Evolutionary conservation across 306 rosid species (phyloP).

Genomic region (Delonix regia): DNA sequence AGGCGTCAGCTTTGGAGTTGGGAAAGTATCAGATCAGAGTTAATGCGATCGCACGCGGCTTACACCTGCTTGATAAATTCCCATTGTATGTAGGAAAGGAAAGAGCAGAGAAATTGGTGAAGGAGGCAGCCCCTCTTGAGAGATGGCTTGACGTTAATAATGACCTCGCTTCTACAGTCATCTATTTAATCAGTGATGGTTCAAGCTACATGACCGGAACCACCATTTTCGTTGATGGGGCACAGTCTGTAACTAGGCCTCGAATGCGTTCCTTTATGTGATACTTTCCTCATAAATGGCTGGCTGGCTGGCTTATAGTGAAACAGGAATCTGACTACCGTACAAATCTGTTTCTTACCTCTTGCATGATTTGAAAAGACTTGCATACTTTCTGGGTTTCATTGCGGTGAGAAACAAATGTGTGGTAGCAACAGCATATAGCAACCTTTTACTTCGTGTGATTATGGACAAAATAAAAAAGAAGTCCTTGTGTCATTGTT

Average conservation of each 20-base stretch:
- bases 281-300: constrained; percentile 18
- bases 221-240: constrained; percentile 89
- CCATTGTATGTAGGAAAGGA: constrained; percentile 59
- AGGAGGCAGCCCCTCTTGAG: constrained; percentile 50
- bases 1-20: constrained; percentile 19
- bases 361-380: not conserved
- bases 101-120: constrained; percentile 34
- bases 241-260: constrained; percentile 82
- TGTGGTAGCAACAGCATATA: not conserved
- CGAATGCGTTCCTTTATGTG: constrained; percentile 89
- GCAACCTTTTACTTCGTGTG: not conserved
- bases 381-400: not conserved
- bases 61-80: constrained; percentile 75
- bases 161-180: constrained; percentile 73
- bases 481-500: not conserved
- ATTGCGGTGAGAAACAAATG: not conserved
- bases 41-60: constrained; percentile 66
- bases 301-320: not conserved
- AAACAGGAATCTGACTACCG: not conserved
- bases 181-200: constrained; percentile 83
- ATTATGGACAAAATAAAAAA: not conserved
- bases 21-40: constrained; percentile 23
- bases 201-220: constrained; percentile 93
- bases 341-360: not conserved
- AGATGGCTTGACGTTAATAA: constrained; percentile 80